These are phyloP conservation scores for Triangularia verruculosa DNA, from an alignment of 2,329 filamentous ascomycete species.

Conservation along the genomic window DNA sequence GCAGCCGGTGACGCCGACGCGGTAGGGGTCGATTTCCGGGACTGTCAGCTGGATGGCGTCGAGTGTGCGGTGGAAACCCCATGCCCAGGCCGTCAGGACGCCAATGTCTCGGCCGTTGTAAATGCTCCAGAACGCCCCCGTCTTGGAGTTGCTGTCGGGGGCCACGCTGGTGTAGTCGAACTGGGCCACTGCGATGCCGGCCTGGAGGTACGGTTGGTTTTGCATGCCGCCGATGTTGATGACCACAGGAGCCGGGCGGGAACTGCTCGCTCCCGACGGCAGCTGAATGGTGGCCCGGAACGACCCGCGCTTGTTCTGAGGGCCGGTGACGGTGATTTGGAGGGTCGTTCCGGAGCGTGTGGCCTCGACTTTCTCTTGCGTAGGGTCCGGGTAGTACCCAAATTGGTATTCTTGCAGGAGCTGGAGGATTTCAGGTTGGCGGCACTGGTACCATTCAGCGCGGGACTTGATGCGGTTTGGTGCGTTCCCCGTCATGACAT, in stretches of 20 bases:
- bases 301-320: constrained; percentile 42
- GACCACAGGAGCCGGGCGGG: constrained; percentile 42
- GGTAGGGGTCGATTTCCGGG: constrained; percentile 42
- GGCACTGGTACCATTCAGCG: constrained; percentile 48
- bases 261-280: constrained; percentile 35
- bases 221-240: constrained; percentile 51
- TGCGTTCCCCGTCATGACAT: constrained; percentile 39
- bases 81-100: constrained; percentile 53
- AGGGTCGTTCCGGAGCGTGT: constrained; percentile 45
- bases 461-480: constrained; percentile 41
- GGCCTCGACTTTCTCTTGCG: constrained; percentile 44
- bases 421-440: constrained; percentile 48
- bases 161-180: constrained; percentile 49
- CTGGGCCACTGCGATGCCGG: constrained; percentile 48
- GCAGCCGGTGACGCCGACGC: constrained; percentile 51
- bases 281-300: constrained; percentile 44
- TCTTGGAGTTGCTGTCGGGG: constrained; percentile 48
- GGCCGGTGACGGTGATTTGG: constrained; percentile 39
- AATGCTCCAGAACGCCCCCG: constrained; percentile 48
- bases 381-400: constrained; percentile 50
- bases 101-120: constrained; percentile 49
- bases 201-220: constrained; percentile 44
- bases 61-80: constrained; percentile 52
- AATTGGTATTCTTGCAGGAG: constrained; percentile 51
- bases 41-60: constrained; percentile 49